phyloP scores from a whole-genome alignment of 495 filamentous ascomycete species.

The Podospora conica region DNA sequence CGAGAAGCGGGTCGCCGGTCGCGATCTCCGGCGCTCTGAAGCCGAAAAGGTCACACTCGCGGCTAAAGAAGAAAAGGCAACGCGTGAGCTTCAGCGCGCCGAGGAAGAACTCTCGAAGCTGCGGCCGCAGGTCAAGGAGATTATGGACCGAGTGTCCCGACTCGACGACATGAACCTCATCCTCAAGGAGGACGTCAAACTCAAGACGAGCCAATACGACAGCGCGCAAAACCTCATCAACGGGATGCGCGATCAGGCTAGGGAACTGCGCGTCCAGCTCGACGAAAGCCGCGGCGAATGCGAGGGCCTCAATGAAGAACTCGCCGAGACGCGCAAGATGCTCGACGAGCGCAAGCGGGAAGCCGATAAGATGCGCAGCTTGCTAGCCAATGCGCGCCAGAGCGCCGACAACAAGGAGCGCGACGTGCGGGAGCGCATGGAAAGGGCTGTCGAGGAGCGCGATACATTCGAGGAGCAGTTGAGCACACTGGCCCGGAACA shows the following conservation, averaged over 20 bases:
- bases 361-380: slow-evolving; percentile 86
- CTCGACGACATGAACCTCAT: slow-evolving; percentile 57
- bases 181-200: slow-evolving; percentile 73
- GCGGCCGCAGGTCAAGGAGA: slow-evolving; percentile 55
- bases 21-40: slow-evolving; percentile 69
- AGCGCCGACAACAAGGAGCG: slow-evolving; percentile 70
- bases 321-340: slow-evolving; percentile 79
- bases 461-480: slow-evolving; percentile 90
- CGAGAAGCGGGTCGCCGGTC: slow-evolving; percentile 57
- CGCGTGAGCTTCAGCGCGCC: slow-evolving; percentile 59
- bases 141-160: slow-evolving; percentile 64
- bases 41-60: slow-evolving; percentile 69
- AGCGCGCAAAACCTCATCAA: slow-evolving; percentile 79
- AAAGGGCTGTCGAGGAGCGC: slow-evolving; percentile 80
- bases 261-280: slow-evolving; percentile 86
- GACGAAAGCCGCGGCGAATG: slow-evolving; percentile 78
- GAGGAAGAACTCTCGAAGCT: slow-evolving; percentile 63
- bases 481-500: slow-evolving; percentile 64
- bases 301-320: slow-evolving; percentile 89
- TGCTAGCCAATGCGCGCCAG: slow-evolving; percentile 81
- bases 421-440: slow-evolving; percentile 87
- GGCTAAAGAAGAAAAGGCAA: slow-evolving; percentile 60
- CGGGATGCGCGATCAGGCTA: slow-evolving; percentile 86
- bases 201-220: slow-evolving; percentile 78
- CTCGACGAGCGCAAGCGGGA: slow-evolving; percentile 91